These are phyloP conservation scores for Nakazawaea ishiwadae DNA, from an alignment of 805 yeast genomes.

Conservation along the genomic window DNA sequence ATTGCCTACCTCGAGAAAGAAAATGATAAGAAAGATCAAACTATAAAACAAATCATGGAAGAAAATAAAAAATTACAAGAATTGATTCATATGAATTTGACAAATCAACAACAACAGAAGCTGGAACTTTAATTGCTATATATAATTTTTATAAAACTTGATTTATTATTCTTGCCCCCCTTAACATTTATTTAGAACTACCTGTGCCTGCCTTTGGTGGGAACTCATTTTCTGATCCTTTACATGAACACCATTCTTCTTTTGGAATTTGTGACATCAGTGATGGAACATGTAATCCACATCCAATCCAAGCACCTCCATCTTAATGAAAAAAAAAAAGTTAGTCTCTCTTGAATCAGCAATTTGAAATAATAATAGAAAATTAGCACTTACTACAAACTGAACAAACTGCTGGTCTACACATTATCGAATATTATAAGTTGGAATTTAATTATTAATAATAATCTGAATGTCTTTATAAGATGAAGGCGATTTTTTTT, in stretches of 20 bases:
- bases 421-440: slow-evolving; percentile 25
- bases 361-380: neutral
- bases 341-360: neutral
- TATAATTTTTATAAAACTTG: neutral
- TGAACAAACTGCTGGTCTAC: slow-evolving; percentile 30
- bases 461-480: too few relatives aligned
- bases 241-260: slow-evolving; percentile 33
- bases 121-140: too few relatives aligned
- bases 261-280: slow-evolving; percentile 34
- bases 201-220: slow-evolving; percentile 35
- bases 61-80: slow-evolving; percentile 6
- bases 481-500: neutral
- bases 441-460: too few relatives aligned
- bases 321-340: slow-evolving; percentile 12
- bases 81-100: slow-evolving; percentile 2
- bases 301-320: slow-evolving; percentile 36
- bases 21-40: neutral
- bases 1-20: slow-evolving; percentile 3
- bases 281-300: slow-evolving; percentile 37
- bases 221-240: slow-evolving; percentile 24
- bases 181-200: neutral
- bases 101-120: neutral
- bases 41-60: neutral
- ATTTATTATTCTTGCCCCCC: neutral
- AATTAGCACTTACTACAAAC: slow-evolving; percentile 22